phyloP scores from a whole-genome alignment of 495 filamentous ascomycete species.

The Hypoxylon crocopeplum region DNA sequence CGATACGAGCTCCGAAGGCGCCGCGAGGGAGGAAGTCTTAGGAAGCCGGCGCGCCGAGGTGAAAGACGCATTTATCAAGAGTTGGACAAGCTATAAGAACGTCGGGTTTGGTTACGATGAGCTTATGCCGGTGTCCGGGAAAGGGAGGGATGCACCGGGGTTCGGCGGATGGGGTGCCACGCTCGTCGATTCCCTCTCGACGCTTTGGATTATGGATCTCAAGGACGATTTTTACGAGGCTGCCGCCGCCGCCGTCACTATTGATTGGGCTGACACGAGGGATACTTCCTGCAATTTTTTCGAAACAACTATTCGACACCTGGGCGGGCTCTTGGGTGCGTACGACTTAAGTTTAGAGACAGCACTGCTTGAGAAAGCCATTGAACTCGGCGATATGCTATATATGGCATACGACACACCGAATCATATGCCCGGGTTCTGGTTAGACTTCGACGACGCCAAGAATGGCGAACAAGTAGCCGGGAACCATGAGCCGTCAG shows the following conservation, averaged over 20 bases:
- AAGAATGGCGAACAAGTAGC: conserved; percentile 43
- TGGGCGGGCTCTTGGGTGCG: conserved; percentile 78
- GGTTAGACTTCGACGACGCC: conserved; percentile 59
- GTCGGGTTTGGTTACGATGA: conserved; percentile 84
- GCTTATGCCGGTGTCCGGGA: conserved; percentile 65
- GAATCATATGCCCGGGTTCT: conserved; percentile 85
- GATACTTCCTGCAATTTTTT: conserved; percentile 70
- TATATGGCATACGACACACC: conserved; percentile 91
- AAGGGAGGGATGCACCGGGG: conserved; percentile 63
- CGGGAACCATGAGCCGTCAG: conserved; percentile 44
- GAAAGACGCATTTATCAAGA: conserved; percentile 71
- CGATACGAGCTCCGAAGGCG: conserved; percentile 40
- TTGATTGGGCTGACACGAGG: conserved; percentile 80
- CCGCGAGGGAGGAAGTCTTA: conserved; percentile 45
- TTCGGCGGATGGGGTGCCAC: conserved; percentile 96
- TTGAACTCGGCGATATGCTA: conserved; percentile 81
- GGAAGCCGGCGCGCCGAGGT: conserved; percentile 60
- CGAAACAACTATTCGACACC: conserved; percentile 81
- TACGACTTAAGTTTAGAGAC: conserved; percentile 76
- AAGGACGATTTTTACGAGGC: conserved; percentile 89
- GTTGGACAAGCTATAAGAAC: conserved; percentile 78
- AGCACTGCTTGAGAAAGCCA: conserved; percentile 77
- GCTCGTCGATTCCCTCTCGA: conserved; percentile 88
- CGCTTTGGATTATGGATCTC: conserved; percentile 94
- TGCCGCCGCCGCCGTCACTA: conserved; percentile 74